Evolutionary conservation across 2,329 filamentous ascomycete genomes (phyloP).

Genomic region (Ophiostoma sp.): DNA sequence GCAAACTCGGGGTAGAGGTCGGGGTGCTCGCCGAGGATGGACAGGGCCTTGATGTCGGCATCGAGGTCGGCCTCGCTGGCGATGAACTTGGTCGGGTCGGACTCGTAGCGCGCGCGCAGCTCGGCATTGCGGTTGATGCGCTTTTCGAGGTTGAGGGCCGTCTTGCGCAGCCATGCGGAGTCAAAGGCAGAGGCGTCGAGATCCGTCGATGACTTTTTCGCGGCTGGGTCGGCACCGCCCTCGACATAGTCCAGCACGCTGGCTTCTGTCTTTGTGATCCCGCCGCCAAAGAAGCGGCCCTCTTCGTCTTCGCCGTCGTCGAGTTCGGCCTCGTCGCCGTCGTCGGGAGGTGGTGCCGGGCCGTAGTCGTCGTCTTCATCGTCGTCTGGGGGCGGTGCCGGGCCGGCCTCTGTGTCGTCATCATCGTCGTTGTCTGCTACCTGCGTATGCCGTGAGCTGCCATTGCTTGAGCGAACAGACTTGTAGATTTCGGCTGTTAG

Average conservation of each 20-base stretch:
- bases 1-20: slow-evolving; percentile 78
- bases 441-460: slow-evolving; percentile 41
- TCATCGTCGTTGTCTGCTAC: slow-evolving; percentile 45
- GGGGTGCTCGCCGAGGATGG: slow-evolving; percentile 80
- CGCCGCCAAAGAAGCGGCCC: slow-evolving; percentile 91
- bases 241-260: slow-evolving; percentile 88
- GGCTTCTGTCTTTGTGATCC: slow-evolving; percentile 73
- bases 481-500: slow-evolving; percentile 58
- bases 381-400: slow-evolving; percentile 47
- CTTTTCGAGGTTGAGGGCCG: slow-evolving; percentile 79
- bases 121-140: slow-evolving; percentile 88
- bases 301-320: slow-evolving; percentile 68
- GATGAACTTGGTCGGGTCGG: slow-evolving; percentile 77
- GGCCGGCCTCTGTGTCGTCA: slow-evolving; percentile 44
- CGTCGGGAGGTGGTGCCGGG: slow-evolving; percentile 40
- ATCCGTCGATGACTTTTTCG: slow-evolving; percentile 34
- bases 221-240: slow-evolving; percentile 45
- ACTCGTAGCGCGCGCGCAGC: slow-evolving; percentile 77
- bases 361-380: slow-evolving; percentile 45
- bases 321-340: slow-evolving; percentile 41
- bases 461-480: slow-evolving; percentile 43
- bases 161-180: slow-evolving; percentile 72
- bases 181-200: slow-evolving; percentile 69
- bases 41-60: slow-evolving; percentile 77
- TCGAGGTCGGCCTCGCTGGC: slow-evolving; percentile 83